Conservation (phyloP, 805 yeast genomes). For the Pichia cabralensis region DNA sequence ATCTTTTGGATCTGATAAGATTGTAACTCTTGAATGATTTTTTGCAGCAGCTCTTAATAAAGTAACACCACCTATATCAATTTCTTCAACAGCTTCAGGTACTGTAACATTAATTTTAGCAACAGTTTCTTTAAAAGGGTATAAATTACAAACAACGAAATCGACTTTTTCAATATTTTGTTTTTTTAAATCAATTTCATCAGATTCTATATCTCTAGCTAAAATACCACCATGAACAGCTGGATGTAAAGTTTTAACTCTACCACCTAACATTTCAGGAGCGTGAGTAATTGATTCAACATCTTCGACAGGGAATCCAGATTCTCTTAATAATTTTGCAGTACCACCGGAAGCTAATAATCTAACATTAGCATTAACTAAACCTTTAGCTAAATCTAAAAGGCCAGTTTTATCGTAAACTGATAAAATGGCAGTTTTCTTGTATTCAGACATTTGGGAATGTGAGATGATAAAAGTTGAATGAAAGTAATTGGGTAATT, state of each 20-base stretch:
- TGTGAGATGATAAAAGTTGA: too few relatives aligned
- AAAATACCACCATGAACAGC: slow-evolving; percentile 98
- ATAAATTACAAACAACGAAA: slow-evolving; percentile 93
- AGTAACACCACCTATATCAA: slow-evolving; percentile 98
- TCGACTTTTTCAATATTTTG: slow-evolving; percentile 95
- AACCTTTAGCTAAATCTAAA: slow-evolving; percentile 91
- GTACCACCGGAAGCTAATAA: slow-evolving; percentile 97
- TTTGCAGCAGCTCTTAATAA: slow-evolving; percentile 97
- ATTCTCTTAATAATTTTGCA: slow-evolving; percentile 86
- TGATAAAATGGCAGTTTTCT: slow-evolving; percentile 87
- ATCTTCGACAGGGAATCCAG: slow-evolving; percentile 97
- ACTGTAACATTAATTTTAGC: slow-evolving; percentile 92
- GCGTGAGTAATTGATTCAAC: slow-evolving; percentile 94
- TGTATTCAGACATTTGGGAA: slow-evolving; percentile 29
- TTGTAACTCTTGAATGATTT: slow-evolving; percentile 93
- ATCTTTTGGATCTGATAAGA: slow-evolving; percentile 89
- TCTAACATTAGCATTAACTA: slow-evolving; percentile 79
- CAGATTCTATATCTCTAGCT: slow-evolving; percentile 87
- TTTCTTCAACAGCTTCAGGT: slow-evolving; percentile 96
- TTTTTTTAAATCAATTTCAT: slow-evolving; percentile 76
- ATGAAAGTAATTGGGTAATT: too few relatives aligned
- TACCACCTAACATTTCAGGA: slow-evolving; percentile 97
- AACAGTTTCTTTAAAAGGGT: slow-evolving; percentile 96
- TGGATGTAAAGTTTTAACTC: slow-evolving; percentile 97
- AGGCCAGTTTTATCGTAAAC: slow-evolving; percentile 97